Base-by-base conservation (phyloP, 2,329 filamentous ascomycete species). In the Exophiala dermatitidis region DNA sequence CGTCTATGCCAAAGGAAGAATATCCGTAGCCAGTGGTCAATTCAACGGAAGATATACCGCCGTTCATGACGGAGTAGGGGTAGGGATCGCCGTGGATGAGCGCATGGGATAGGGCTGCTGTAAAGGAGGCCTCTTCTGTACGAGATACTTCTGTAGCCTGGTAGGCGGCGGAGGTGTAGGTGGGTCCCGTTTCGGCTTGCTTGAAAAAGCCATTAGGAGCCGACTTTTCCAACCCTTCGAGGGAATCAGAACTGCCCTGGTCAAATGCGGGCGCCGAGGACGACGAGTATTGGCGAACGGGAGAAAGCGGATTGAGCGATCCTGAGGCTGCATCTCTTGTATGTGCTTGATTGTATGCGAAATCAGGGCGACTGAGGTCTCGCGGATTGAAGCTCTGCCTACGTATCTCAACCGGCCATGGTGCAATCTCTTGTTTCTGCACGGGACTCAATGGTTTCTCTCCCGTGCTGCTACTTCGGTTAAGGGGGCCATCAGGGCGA, bases 1-100 rank as follows among this genome's bases (percentile, higher is more conserved):
- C 85, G 63, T 95, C 89, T 29, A 80, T 84, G 10, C 89, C 89
- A 69, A 96, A 96, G 29, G 96, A 85, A 0, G 91, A 89, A 62
- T 94, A 87, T 3, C 86, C 67, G 55, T 68, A 74, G 3, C 65
- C 63, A 8, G 66, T 63, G 48, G 69, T 65, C 12, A 69, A 63
- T 44, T 74, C 72, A 9, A 71, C 65, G 31, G 64, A 62, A 26
- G 65, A 53, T 49, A 59, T 62, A 40, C 52, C 50, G 10, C 48
- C 51, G 34, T 54, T 57, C 29, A 63, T 43, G 26, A 58, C 10
- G 3, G 50, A 29, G 44, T 63, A 63, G 5, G 60, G 52, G 43
- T 59, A 63, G 3, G 48, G 49, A 48, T 62, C 61, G n/a, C 37
- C 52, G 7, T 52, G 37, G 3, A 52, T 50, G 28, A 71, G 50